These are phyloP conservation scores for Aspergillus fructus DNA, from an alignment of 2,329 filamentous ascomycete species.

Conservation along the genomic window DNA sequence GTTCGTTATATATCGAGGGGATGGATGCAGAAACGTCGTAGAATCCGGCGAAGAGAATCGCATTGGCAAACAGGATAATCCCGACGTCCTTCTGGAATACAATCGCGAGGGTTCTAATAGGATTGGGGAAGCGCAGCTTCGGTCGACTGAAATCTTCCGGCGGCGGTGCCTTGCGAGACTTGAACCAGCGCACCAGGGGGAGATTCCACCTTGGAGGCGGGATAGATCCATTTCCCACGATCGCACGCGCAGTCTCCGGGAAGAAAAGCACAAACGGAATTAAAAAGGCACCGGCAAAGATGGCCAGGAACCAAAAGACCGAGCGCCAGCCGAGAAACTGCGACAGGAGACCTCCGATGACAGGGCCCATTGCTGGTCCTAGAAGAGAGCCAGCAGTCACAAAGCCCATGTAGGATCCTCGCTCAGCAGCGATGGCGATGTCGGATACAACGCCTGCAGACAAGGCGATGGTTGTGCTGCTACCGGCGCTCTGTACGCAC, in stretches of 20 bases:
- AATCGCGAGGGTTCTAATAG: constrained; percentile 37
- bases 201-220: constrained; percentile 26
- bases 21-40: constrained; percentile 48
- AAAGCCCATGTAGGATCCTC: constrained; percentile 45
- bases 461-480: constrained; percentile 42
- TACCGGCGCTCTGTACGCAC: constrained; percentile 43
- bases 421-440: constrained; percentile 36
- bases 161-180: neutral
- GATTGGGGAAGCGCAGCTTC: constrained; percentile 35
- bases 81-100: constrained; percentile 37
- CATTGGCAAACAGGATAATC: constrained; percentile 39
- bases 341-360: constrained; percentile 65
- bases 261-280: constrained; percentile 57
- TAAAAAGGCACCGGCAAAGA: constrained; percentile 51
- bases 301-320: constrained; percentile 69
- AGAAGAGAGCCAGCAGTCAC: constrained; percentile 57
- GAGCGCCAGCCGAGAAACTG: constrained; percentile 62
- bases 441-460: constrained; percentile 42
- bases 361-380: constrained; percentile 53
- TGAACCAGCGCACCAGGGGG: constrained; percentile 16
- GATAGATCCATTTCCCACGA: constrained; percentile 39
- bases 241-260: constrained; percentile 50
- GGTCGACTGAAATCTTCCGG: constrained; percentile 13
- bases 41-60: constrained; percentile 48
- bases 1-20: constrained; percentile 46